Conservation (phyloP, 2,329 filamentous ascomycete species). For the Orbilia ellipsospora region DNA sequence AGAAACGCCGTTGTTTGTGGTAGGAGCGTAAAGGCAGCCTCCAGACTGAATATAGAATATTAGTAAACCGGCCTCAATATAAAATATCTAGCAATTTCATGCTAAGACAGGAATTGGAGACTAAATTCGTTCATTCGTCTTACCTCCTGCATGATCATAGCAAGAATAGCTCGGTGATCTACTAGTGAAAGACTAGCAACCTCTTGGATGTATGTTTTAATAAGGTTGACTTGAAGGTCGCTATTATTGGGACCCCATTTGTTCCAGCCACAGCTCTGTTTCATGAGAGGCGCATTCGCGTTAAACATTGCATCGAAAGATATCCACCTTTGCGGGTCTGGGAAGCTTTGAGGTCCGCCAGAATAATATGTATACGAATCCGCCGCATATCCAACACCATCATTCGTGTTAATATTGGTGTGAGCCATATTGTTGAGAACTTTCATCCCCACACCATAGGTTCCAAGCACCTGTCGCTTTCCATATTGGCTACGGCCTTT, state of each 20-base stretch:
- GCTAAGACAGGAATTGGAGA: background rate
- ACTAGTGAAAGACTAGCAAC: constrained; percentile 57
- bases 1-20: constrained; percentile 61
- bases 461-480: constrained; percentile 14
- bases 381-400: constrained; percentile 12
- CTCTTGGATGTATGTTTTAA: constrained; percentile 39
- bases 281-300: constrained; percentile 42
- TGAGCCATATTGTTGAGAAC: constrained; percentile 24
- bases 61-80: no score
- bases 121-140: constrained; percentile 2
- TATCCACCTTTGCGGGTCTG: constrained; percentile 25
- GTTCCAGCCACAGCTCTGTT: constrained; percentile 50
- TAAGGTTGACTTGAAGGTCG: constrained; percentile 30
- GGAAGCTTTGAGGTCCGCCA: constrained; percentile 37
- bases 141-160: constrained; percentile 64
- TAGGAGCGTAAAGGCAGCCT: constrained; percentile 62
- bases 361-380: constrained; percentile 47
- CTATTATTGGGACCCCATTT: constrained; percentile 43
- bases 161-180: constrained; percentile 62
- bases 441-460: constrained; percentile 25
- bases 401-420: constrained; percentile 24
- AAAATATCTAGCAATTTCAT: no score
- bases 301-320: constrained; percentile 41
- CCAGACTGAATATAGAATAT: constrained; percentile 57
- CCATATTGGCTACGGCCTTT: no score